These are phyloP conservation scores for Gossypium davidsonii DNA, from an alignment of 441 rosid species.

Conservation along the genomic window DNA sequence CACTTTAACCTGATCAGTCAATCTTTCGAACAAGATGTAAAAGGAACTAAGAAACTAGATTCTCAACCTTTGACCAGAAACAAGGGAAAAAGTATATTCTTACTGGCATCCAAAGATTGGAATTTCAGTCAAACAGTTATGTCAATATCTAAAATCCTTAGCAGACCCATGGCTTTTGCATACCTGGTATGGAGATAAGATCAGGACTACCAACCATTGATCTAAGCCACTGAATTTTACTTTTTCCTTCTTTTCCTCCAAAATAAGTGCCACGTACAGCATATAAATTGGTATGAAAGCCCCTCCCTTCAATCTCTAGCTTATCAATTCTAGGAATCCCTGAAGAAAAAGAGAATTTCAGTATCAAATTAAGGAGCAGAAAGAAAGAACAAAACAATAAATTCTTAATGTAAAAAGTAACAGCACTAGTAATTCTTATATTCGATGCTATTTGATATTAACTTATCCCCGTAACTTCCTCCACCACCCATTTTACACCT, in stretches of 20 bases:
- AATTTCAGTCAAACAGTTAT: background rate
- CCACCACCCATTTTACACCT: background rate
- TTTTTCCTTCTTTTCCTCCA: conserved; percentile 97
- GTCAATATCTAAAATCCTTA: background rate
- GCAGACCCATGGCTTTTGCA: conserved; percentile 4
- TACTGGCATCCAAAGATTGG: background rate
- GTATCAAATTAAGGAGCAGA: conserved; percentile 7
- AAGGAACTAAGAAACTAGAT: background rate
- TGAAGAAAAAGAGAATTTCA: conserved; percentile 22
- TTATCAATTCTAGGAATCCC: conserved; percentile 83
- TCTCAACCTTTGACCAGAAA: background rate
- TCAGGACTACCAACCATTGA: conserved; percentile 98
- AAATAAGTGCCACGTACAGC: conserved; percentile 76
- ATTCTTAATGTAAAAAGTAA: background rate
- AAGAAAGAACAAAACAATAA: background rate
- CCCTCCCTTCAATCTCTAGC: conserved; percentile 92
- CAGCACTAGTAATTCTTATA: background rate
- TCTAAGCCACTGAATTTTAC: conserved; percentile 95
- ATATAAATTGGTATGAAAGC: conserved; percentile 89
- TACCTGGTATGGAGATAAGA: conserved; percentile 90
- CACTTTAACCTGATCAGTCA: background rate
- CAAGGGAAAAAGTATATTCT: background rate
- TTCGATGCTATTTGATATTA: background rate
- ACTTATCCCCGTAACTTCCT: background rate
- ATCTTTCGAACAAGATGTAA: too few relatives aligned